Conservation (phyloP, 176 grass and related monocot species). For the Aegilops tauschii region DNA sequence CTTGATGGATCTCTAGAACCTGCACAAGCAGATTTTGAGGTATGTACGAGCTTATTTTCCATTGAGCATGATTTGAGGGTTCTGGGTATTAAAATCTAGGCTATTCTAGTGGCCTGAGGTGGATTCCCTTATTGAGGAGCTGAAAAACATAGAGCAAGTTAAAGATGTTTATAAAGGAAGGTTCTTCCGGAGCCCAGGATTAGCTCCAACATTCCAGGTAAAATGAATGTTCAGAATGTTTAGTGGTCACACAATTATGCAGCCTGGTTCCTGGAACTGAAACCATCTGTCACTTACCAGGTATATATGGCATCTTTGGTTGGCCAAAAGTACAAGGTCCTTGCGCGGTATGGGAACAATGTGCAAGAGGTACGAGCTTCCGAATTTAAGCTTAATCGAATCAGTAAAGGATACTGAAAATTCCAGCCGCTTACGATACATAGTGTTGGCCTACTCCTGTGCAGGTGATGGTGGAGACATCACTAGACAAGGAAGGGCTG, state of each 20-base stretch:
- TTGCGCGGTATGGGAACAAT: conserved; percentile 81
- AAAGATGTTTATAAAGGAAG: conserved; percentile 76
- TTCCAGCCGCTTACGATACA: background rate
- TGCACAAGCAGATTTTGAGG: conserved; percentile 73
- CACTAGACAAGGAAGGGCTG: conserved; percentile 65
- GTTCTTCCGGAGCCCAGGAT: conserved; percentile 79
- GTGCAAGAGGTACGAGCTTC: conserved; percentile 75
- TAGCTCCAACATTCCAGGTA: conserved; percentile 94
- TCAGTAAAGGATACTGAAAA: background rate
- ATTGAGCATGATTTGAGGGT: conserved; percentile 3
- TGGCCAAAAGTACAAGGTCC: conserved; percentile 75
- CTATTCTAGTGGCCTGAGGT: conserved; percentile 82
- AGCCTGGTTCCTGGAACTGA: background rate
- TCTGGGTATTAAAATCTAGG: background rate
- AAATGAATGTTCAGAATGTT: background rate
- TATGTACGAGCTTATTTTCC: conserved; percentile 13
- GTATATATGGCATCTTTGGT: conserved; percentile 90
- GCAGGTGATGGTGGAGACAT: conserved; percentile 80
- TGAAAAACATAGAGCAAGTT: conserved; percentile 68
- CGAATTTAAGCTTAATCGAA: background rate
- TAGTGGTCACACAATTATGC: background rate
- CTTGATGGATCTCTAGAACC: conserved; percentile 70
- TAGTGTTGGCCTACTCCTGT: background rate
- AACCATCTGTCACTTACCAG: conserved; percentile 30
- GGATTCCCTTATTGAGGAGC: conserved; percentile 76